Evolutionary conservation across 1,284 basidiomycete species (phyloP), one percentile per base, ranked within the genome.

Genomic region (Malassezia caprae): DNA sequence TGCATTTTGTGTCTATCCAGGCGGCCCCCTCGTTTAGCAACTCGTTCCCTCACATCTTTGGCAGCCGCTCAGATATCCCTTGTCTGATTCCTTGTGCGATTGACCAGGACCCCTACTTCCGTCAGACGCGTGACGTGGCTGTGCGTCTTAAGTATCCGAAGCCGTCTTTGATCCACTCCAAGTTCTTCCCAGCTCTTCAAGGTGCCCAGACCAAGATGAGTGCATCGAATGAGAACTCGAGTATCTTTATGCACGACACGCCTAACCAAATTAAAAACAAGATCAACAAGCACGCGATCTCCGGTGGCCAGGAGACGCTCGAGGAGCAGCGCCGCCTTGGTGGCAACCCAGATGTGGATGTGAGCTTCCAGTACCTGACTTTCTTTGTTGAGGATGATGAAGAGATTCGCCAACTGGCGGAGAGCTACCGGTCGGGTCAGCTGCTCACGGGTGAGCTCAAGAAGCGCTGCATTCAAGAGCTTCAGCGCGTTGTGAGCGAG

Each of bases 141-240:
- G 82, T 82, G 63, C 87, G 88, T 70, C 83, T 99, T 69, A 93
- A 90, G 77, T 94, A 94, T 78, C 90, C 86, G 53, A 98, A 98
- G 76, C 94, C 94, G 2, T 79, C 86, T 7, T 81, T 96, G 26
- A 79, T 99, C 48, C 90, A 96, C 77, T 83, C 90, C 55, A 94
- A 93, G 74, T 99, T 99, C 81, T 94, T 99, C 79, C 94, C 94
- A 5, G 91, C 94, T 1, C 80, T 99, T 13, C 93, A 96, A 78
- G 94, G 94, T 37, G 87, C 90, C 5, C 89, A 94, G 76, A 94
- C 90, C 37, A 99, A 99, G 79, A 99, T 99, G 94, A 91, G 88
- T 71, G 93, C 93, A 3, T 90, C 87, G 48, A 86, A 91, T 75
- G 80, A 84, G 31, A 91, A 88, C 76, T 86, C 84, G 60, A 86